These are phyloP conservation scores for Grosmannia huntii DNA, from an alignment of 2,329 filamentous ascomycete species.

Conservation along the genomic window DNA sequence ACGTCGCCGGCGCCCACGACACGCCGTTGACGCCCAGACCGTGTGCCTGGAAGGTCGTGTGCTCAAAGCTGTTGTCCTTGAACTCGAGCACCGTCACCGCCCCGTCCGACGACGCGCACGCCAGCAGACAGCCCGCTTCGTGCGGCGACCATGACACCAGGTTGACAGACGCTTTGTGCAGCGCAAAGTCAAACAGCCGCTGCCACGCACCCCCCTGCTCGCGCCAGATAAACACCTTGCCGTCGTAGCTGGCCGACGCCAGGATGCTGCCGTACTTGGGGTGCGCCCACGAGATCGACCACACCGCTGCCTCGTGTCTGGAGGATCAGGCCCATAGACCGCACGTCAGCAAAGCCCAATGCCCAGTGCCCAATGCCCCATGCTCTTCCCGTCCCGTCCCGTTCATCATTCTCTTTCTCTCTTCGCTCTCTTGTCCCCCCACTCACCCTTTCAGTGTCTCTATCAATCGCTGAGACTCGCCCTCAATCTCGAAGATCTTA, in stretches of 20 bases:
- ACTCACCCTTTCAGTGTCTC: constrained; percentile 89
- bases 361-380: no score
- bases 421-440: not conserved
- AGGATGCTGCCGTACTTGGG: constrained; percentile 98
- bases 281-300: constrained; percentile 96
- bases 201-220: constrained; percentile 70
- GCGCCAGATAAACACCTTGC: constrained; percentile 97
- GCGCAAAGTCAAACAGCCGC: constrained; percentile 81
- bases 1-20: constrained; percentile 80
- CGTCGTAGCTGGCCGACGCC: constrained; percentile 89
- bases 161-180: constrained; percentile 94
- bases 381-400: no score
- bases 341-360: not conserved
- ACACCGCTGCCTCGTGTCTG: constrained; percentile 93
- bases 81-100: constrained; percentile 92
- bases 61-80: constrained; percentile 74
- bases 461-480: constrained; percentile 74
- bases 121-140: constrained; percentile 86
- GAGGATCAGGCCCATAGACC: no score
- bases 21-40: constrained; percentile 92
- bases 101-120: constrained; percentile 88
- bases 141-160: constrained; percentile 96
- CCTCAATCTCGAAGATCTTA: constrained; percentile 98
- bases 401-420: not conserved
- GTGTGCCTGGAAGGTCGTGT: constrained; percentile 82